These are phyloP conservation scores for Pseudomicrostroma phylloplanum DNA, from an alignment of 1,284 basidiomycete species.

Conservation along the genomic window DNA sequence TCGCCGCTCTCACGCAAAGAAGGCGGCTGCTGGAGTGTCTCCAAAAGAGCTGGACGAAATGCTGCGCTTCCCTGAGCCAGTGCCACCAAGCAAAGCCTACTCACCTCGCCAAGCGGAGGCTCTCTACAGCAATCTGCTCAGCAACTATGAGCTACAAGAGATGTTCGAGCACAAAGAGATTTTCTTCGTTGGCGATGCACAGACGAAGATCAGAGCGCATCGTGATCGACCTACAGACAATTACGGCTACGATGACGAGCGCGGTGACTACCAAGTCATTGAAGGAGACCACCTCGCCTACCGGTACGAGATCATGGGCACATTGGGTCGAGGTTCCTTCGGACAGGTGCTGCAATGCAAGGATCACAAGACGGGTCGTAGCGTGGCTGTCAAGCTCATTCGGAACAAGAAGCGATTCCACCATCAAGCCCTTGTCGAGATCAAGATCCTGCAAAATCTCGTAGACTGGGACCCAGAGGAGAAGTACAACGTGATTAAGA, in stretches of 20 bases:
- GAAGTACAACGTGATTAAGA: constrained; percentile 93
- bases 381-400: constrained; percentile 97
- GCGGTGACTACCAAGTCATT: constrained; percentile 90
- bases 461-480: constrained; percentile 97
- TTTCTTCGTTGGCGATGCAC: constrained; percentile 66
- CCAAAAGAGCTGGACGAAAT: constrained; percentile 82
- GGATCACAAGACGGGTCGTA: constrained; percentile 92
- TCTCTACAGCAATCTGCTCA: constrained; percentile 52
- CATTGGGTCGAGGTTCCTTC: constrained; percentile 95
- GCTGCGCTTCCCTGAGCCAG: constrained; percentile 85
- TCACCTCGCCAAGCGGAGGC: constrained; percentile 60
- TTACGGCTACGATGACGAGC: constrained; percentile 93
- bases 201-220: constrained; percentile 36
- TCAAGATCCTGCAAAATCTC: constrained; percentile 93
- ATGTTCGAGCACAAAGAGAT: constrained; percentile 79
- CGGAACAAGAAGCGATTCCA: constrained; percentile 99
- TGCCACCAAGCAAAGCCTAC: constrained; percentile 63
- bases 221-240: constrained; percentile 75
- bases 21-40: constrained; percentile 67
- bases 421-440: constrained; percentile 94
- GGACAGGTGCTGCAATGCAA: constrained; percentile 94
- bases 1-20: constrained; percentile 77
- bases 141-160: constrained; percentile 75
- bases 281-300: constrained; percentile 88
- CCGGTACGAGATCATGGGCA: constrained; percentile 86